Percentiles rank a stretch among this genome's conserved stretches.
Evolutionary conservation across 208 protist species (phyloP).

Genomic region (Baffinella frigidus): DNA sequence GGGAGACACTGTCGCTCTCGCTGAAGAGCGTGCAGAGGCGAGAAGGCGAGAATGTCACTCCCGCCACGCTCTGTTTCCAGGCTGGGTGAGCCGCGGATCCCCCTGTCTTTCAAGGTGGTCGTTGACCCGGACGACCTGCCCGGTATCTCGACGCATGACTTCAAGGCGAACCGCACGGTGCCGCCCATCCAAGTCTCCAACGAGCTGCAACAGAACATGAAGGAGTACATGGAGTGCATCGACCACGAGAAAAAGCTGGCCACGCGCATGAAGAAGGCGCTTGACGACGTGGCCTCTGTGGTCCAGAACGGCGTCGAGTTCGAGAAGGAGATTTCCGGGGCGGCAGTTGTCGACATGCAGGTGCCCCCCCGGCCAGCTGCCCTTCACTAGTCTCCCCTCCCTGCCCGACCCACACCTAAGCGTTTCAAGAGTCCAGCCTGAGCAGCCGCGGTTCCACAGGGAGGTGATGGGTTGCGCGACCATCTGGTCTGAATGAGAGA

Average conservation of each 20-base stretch:
- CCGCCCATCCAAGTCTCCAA: neutral
- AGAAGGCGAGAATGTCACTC: too few relatives aligned
- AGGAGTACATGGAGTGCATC: neutral
- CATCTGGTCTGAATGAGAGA: too few relatives aligned
- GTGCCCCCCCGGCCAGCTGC: neutral
- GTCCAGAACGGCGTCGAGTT: slow-evolving; percentile 33
- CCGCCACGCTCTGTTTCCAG: neutral
- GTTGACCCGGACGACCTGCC: neutral
- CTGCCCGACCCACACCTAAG: too few relatives aligned
- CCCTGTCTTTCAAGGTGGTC: slow-evolving; percentile 15
- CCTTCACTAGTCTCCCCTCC: too few relatives aligned
- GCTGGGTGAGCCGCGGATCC: slow-evolving; percentile 22
- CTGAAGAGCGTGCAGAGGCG: too few relatives aligned
- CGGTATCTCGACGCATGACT: neutral
- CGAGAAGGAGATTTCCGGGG: slow-evolving; percentile 29
- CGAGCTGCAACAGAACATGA: slow-evolving; percentile 4
- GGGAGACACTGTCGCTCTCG: too few relatives aligned
- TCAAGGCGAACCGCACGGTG: slow-evolving; percentile 4
- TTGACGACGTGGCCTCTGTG: neutral
- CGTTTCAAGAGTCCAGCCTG: too few relatives aligned
- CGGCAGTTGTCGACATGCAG: slow-evolving; percentile 48
- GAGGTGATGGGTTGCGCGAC: too few relatives aligned
- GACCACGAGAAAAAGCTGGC: neutral
- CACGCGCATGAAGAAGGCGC: neutral
- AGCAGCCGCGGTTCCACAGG: too few relatives aligned